Evolutionary conservation across 2,329 filamentous ascomycete genomes (phyloP), one percentile per base, ranked within the genome.

Genomic region (Cyphellophora europaea): DNA sequence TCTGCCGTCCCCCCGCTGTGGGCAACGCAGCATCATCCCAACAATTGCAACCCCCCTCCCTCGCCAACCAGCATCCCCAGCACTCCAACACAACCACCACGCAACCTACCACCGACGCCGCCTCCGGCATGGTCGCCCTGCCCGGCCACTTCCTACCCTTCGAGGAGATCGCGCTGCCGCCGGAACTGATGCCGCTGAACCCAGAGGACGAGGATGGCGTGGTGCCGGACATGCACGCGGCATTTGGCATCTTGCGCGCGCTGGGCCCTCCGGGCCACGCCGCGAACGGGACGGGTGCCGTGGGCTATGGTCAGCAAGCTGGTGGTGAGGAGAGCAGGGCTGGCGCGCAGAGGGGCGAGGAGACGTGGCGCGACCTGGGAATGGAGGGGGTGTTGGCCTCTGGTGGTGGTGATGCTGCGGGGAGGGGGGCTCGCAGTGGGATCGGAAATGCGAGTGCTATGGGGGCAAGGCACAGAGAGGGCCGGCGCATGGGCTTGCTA

Each of bases 151-250:
- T 58, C 50, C 53, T 69, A 5, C 65, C 66, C n/a, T 57, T 66
- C 36, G 76, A 80, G 52, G 71, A 76, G 30, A 77, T 80, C 51
- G 68, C 72, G 47, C 67, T 80, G 2, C 61, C 69, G 5, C 66
- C 70, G 11, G 69, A 78, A 38, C 68, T 75, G 38, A 72, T 78
- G 49, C 76, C 76, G 0, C 55, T 74, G 11, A 79, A 79, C 42
- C 76, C 76, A 0, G 76, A 79, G 51, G 76, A 79, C 43, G 74
- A 80, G 52, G 76, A 79, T 42, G 76, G 79, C 45, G 71, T 79
- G 3, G 74, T 79, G 11, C 76, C 76, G 0, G 74, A 79, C 45
- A 74, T 79, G 54, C 76, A 79, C 54, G 76, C 76, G 0, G 76
- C 74, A 2, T 80, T 79, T 56, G 76, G 76, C 1, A 80, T 80